Base-by-base conservation (phyloP, 371 early-diverging fungal genomes). In the Actinomortierella wolfii region DNA sequence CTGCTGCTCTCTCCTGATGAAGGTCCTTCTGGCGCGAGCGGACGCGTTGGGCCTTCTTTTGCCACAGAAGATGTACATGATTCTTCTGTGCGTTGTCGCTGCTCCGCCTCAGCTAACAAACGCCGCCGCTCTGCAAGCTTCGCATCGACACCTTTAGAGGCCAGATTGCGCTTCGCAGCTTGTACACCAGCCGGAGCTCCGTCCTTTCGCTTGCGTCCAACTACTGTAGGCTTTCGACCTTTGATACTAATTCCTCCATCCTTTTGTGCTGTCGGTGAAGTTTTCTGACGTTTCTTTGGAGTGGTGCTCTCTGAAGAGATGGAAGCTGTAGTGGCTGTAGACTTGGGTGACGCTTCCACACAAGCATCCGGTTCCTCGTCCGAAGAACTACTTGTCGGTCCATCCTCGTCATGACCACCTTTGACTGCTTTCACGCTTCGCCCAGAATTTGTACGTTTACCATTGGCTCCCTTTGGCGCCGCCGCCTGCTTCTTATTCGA, bases 361-460 rank as follows among this genome's bases (percentile, higher is more conserved):
- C 48, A 79, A 79, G 76, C 61, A 50, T 63, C 56, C 54, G 78
- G 80, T 18, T 28, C 73, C 39, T 44, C 56, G 54, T 15, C 34
- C 56, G n/a, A 61, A 40, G 41, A 47, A 47, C 48, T 34, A 54
- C 4, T 56, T 56, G 11, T 54, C 56, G 13, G 62, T 47, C 24
- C 54, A 61, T 42, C 56, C 62, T n/a, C 65, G 28, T 44, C 45
- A 47, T 46, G 55, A 47, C 15, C 58, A 34, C 18, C 44, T 26
- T 54, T 39, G 21, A 42, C 13, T 18, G 20, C 25, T 54, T 42
- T 13, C 43, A 40, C 45, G 43, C 18, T 39, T 9, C 5, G 24
- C 14, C 28, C 28, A 17, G 11, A 56, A 21, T 28, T 28, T 3
- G 56, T 21, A 0, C 41, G 44, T 25, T 48, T 57, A 15, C 57